Percentiles rank a stretch among this genome's conserved stretches.
phyloP scores from a whole-genome alignment of 495 filamentous ascomycete genomes.

The Pyrenula aspistea region DNA sequence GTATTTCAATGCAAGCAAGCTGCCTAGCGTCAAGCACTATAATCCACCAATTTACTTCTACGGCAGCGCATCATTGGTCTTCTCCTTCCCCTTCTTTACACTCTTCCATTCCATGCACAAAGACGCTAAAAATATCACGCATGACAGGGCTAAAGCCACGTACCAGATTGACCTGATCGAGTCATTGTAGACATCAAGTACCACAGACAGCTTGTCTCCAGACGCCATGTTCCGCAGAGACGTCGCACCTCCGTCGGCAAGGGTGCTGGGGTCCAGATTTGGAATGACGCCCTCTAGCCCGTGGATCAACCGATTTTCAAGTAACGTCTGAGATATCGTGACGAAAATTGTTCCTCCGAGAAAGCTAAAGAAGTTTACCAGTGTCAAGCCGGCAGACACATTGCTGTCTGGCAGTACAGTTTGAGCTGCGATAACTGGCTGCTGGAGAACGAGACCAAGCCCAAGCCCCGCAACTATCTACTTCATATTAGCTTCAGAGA shows the following conservation, averaged over 20 bases:
- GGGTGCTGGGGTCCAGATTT: conserved; percentile 21
- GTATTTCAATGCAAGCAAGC: too few species aligned
- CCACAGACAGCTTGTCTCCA: conserved; percentile 16
- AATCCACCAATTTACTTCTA: not conserved
- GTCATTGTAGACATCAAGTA: conserved; percentile 41
- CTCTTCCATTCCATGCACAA: conserved; percentile 45
- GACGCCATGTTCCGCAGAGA: conserved; percentile 26
- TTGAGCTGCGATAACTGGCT: conserved; percentile 51
- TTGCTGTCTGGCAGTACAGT: conserved; percentile 43
- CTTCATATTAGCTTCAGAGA: conserved; percentile 2
- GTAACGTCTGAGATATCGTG: conserved; percentile 40
- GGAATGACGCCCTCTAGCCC: conserved; percentile 23
- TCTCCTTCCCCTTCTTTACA: conserved; percentile 28
- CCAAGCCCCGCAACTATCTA: conserved; percentile 58
- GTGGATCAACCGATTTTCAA: conserved; percentile 32
- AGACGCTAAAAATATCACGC: conserved; percentile 31
- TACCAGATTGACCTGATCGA: conserved; percentile 37
- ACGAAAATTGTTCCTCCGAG: conserved; percentile 54
- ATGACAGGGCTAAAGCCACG: conserved; percentile 33
- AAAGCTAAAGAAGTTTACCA: conserved; percentile 59
- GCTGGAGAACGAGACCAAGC: conserved; percentile 60
- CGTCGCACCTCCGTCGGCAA: conserved; percentile 40
- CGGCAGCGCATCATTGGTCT: not conserved
- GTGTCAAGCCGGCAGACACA: conserved; percentile 32
- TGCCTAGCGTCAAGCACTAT: too few species aligned